Evolutionary conservation across 805 yeast species (phyloP).

Genomic region (Metahyphopichia silvanorum): DNA sequence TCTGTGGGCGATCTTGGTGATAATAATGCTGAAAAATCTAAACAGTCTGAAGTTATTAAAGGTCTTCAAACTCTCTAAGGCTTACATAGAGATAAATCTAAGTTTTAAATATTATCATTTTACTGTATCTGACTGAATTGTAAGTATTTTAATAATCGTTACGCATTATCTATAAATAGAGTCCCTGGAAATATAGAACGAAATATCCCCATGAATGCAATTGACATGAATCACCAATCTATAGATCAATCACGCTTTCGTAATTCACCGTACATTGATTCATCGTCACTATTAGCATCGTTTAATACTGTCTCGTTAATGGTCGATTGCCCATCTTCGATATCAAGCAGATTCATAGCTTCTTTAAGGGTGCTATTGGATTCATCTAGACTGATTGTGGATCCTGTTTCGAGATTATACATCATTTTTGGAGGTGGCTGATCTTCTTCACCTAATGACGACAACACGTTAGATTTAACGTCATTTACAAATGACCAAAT

Average conservation of each 20-base stretch:
- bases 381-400: conserved; percentile 15
- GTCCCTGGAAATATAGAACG: too few species aligned
- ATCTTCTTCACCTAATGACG: conserved; percentile 19
- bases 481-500: conserved; percentile 45
- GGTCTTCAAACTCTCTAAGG: conserved; percentile 34
- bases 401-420: conserved; percentile 25
- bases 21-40: conserved; percentile 26
- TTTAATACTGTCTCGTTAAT: too few species aligned
- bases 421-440: conserved; percentile 1
- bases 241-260: too few species aligned
- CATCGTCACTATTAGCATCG: too few species aligned
- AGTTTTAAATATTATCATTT: background rate
- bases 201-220: too few species aligned
- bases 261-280: too few species aligned
- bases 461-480: conserved; percentile 31
- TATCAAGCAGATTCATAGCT: too few species aligned
- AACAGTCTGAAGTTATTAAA: conserved; percentile 34
- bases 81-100: background rate
- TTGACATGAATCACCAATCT: too few species aligned
- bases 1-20: conserved; percentile 32
- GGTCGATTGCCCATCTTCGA: too few species aligned
- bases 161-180: too few species aligned
- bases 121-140: too few species aligned
- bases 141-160: background rate
- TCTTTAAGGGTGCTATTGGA: conserved; percentile 1